A percentile compares a stretch with the other conserved stretches of the same genome.
These are phyloP conservation scores for Pterocarpus macrocarpus DNA, from an alignment of 306 rosid species.

Conservation along the genomic window DNA sequence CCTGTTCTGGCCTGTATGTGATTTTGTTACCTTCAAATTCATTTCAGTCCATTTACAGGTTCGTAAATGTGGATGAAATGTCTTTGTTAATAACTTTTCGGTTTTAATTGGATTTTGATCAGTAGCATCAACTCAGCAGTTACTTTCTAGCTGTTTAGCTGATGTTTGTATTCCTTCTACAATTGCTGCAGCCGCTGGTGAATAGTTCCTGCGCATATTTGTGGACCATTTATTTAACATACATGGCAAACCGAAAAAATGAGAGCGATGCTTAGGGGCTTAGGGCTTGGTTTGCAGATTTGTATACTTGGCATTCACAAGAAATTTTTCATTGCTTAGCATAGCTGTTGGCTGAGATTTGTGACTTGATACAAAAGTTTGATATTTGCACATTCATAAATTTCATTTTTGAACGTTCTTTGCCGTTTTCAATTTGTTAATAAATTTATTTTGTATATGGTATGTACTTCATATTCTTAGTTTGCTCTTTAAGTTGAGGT, in stretches of 20 bases:
- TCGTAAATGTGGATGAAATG: conserved; percentile 10
- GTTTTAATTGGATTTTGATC: conserved; percentile 10
- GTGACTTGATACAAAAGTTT: background rate
- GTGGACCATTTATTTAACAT: conserved; percentile 84
- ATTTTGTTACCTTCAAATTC: conserved; percentile 74
- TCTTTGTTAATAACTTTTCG: conserved; percentile 14
- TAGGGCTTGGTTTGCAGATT: conserved; percentile 35
- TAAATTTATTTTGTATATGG: background rate
- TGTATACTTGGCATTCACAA: background rate
- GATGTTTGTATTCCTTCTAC: conserved; percentile 10
- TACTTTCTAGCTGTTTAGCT: conserved; percentile 21
- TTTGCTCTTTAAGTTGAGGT: too few relatives aligned
- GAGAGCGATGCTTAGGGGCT: conserved; percentile 3
- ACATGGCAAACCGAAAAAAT: conserved; percentile 72
- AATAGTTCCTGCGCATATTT: conserved; percentile 72
- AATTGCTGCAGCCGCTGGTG: conserved; percentile 73
- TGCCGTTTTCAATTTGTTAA: background rate
- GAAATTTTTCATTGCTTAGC: conserved; percentile 20
- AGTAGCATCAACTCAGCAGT: conserved; percentile 7
- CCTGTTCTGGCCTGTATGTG: conserved; percentile 78
- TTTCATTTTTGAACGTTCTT: background rate
- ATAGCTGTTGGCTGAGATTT: background rate
- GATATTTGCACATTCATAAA: conserved; percentile 8
- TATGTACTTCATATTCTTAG: too few relatives aligned
- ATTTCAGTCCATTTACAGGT: conserved; percentile 81